Evolutionary conservation across 805 yeast genomes (phyloP), one percentile per base, ranked within the genome.

Genomic region (Starmerella lactis-condensi): DNA sequence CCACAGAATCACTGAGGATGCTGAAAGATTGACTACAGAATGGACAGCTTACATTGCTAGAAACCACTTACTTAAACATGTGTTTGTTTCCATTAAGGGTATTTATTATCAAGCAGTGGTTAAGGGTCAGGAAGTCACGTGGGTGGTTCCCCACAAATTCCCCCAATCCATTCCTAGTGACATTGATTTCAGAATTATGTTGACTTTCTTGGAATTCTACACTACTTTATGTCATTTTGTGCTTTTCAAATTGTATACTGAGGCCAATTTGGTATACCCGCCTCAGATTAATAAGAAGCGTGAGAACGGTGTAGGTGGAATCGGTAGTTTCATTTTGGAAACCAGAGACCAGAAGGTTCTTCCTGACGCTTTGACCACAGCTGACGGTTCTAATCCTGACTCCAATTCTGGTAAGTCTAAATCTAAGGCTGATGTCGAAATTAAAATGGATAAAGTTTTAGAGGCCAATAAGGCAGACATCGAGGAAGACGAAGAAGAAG

Each of bases 131-230:
- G 93, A 79, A 43, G 65, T 89, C 28, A 69, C 85, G 57, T 89
- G 98, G 98, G 69, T 89, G 37, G 92, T 81, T 28, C 98, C 98
- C 16, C 89, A 75, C 67, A 89, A 82, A 56, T 89, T 83, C 62
- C 94, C 98, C 13, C 92, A 85, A 54, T 77, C 77, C 54, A 75
- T 89, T 44, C 96, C 98, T 28, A 58, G 75, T 27, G 96, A 89
- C 54, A 72, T 89, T 37, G 98, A 89, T 58, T 85, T 89, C 63
- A 69, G 89, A 56, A 81, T 89, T 61, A 89, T 89, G 98, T 64
- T 81, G 49, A 85, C 96, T 1, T 89, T 89, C 58, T 66, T 89
- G 50, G 98, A 89, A 58, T 83, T 89, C 57, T 89, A 89, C 60
- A 74, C 93, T 13, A 85, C 96, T 17, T 59, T 89, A 45, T 57